phyloP scores from a whole-genome alignment of 2,329 filamentous ascomycete genomes.

The Alternaria metachromatica region DNA sequence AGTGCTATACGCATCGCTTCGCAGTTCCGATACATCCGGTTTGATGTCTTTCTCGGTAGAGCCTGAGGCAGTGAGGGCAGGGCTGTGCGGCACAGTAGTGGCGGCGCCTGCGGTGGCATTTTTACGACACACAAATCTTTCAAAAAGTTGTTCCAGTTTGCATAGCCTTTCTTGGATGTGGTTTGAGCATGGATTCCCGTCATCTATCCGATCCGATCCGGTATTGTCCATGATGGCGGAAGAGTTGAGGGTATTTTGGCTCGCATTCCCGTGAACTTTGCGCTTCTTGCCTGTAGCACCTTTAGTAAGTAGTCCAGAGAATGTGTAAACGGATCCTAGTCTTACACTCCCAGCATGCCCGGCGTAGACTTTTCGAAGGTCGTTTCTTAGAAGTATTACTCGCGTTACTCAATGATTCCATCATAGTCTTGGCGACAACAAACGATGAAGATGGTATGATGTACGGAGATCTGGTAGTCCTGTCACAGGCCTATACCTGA shows the following conservation, averaged over 20 bases:
- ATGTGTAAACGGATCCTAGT: neutral
- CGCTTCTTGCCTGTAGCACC: conserved; percentile 41
- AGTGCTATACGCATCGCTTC: conserved; percentile 34
- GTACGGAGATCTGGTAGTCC: neutral
- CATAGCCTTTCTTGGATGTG: conserved; percentile 42
- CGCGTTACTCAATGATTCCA: conserved; percentile 27
- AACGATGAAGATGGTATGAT: neutral
- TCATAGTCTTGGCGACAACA: conserved; percentile 8
- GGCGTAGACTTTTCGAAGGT: conserved; percentile 33
- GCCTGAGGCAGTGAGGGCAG: conserved; percentile 25
- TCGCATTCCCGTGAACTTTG: conserved; percentile 26
- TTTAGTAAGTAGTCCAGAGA: conserved; percentile 13
- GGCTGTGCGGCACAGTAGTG: conserved; percentile 21
- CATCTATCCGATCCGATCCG: conserved; percentile 21
- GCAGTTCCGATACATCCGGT: conserved; percentile 25
- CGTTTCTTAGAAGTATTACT: conserved; percentile 33
- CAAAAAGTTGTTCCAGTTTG: conserved; percentile 47
- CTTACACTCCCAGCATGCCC: conserved; percentile 48
- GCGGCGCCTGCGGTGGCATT: conserved; percentile 14
- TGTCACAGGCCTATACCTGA: conserved; percentile 22
- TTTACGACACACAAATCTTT: conserved; percentile 46
- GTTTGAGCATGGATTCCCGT: conserved; percentile 31
- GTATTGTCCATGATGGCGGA: conserved; percentile 18
- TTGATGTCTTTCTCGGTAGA: conserved; percentile 30
- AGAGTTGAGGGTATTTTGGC: conserved; percentile 21